Conservation (phyloP, 352 stramenopile species). For the Globisporangium okanoganense region DNA sequence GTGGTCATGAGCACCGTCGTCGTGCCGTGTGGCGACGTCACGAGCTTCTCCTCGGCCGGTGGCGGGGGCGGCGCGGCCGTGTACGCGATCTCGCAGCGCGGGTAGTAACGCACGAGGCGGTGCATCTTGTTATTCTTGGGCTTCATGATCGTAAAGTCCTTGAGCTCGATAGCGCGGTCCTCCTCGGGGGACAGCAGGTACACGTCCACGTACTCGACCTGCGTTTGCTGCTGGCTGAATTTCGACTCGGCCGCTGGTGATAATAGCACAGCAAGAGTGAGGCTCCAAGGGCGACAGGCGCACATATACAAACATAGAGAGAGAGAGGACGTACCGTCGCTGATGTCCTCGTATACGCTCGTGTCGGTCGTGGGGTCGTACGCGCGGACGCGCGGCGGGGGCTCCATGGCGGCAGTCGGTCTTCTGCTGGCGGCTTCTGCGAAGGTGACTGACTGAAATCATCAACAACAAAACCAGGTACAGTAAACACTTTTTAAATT, state of each 20-base stretch:
- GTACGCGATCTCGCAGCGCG: constrained; percentile 71
- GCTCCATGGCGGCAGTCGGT: constrained; percentile 1
- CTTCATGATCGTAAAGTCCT: constrained; percentile 83
- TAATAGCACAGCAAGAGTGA: constrained; percentile 11
- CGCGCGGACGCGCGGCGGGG: constrained; percentile 4
- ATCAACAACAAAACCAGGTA: neutral
- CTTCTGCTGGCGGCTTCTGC: neutral
- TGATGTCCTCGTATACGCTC: constrained; percentile 1
- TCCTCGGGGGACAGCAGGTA: constrained; percentile 70
- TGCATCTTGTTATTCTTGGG: constrained; percentile 79
- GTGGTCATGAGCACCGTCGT: constrained; percentile 36
- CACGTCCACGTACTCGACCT: constrained; percentile 66
- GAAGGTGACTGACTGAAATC: neutral
- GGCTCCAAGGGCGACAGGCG: constrained; percentile 4
- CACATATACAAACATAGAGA: neutral
- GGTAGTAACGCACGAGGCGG: constrained; percentile 60
- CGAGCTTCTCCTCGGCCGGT: constrained; percentile 47
- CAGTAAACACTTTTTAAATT: neutral
- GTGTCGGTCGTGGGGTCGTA: constrained; percentile 17
- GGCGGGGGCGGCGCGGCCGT: constrained; percentile 44
- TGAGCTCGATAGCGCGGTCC: constrained; percentile 55
- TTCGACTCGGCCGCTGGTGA: neutral
- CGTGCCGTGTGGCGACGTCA: constrained; percentile 49
- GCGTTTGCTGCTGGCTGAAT: neutral
- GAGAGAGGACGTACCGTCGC: constrained; percentile 11